These are phyloP conservation scores for Scedosporium aurantiacum DNA, from an alignment of 2,329 filamentous ascomycete species.

Conservation along the genomic window DNA sequence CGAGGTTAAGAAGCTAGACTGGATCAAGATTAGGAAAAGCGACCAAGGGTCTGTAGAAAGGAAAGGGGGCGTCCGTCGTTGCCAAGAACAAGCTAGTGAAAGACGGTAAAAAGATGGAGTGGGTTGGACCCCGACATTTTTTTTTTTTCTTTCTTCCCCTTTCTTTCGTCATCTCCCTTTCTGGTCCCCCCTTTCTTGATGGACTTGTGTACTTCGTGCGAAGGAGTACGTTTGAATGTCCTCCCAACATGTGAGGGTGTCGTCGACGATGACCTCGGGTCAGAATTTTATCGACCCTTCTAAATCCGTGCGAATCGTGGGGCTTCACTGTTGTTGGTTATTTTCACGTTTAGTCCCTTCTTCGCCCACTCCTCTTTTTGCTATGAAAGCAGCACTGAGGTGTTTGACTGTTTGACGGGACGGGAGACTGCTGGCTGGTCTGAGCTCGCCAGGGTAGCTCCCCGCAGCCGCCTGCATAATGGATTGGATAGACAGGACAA, in stretches of 20 bases:
- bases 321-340: no score
- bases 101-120: background rate
- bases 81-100: background rate
- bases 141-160: background rate
- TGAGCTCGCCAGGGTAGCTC: slow-evolving; percentile 1
- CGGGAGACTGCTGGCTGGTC: no score
- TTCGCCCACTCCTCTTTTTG: no score
- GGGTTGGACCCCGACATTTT: background rate
- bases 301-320: no score
- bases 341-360: no score
- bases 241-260: no score
- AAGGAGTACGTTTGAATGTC: no score
- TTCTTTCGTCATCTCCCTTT: background rate
- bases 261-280: no score
- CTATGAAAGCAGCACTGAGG: background rate
- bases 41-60: background rate
- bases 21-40: background rate
- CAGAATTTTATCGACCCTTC: no score
- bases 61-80: background rate
- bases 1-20: background rate
- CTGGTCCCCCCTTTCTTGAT: no score
- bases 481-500: background rate
- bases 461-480: background rate
- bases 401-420: slow-evolving; percentile 1
- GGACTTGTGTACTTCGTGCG: no score